Evolutionary conservation across 441 rosid genomes (phyloP).

Genomic region (Arabidopsis hybrid): DNA sequence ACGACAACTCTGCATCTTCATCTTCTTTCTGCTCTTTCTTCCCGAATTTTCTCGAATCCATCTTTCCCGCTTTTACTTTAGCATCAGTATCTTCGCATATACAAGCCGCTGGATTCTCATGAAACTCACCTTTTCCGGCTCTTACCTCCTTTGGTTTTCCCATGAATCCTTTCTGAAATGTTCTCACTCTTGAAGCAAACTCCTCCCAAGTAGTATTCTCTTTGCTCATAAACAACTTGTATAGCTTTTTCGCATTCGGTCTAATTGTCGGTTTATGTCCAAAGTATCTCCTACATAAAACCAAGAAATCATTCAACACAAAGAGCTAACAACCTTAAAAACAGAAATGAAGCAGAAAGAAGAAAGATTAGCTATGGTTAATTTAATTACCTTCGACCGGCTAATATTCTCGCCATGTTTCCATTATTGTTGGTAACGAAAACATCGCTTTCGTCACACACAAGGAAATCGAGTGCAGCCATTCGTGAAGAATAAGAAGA

Average conservation of each 20-base stretch:
- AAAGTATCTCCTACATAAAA: slow-evolving; percentile 76
- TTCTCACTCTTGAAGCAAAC: slow-evolving; percentile 77
- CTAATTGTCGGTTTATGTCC: slow-evolving; percentile 97
- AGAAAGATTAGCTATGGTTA: slow-evolving; percentile 26
- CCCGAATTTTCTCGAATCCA: slow-evolving; percentile 55
- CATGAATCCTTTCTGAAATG: slow-evolving; percentile 89
- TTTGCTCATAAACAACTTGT: slow-evolving; percentile 70
- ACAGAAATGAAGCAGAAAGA: neutral
- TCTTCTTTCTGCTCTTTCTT: slow-evolving; percentile 57
- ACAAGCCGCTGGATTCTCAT: slow-evolving; percentile 92
- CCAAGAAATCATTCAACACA: slow-evolving; percentile 34
- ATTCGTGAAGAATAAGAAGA: slow-evolving; percentile 84
- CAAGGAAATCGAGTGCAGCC: slow-evolving; percentile 99
- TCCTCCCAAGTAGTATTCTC: slow-evolving; percentile 85
- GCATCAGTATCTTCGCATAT: slow-evolving; percentile 75
- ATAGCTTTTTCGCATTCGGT: slow-evolving; percentile 89
- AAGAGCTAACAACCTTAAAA: neutral
- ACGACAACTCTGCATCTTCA: slow-evolving; percentile 51
- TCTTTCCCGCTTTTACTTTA: slow-evolving; percentile 47
- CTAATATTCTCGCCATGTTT: slow-evolving; percentile 96
- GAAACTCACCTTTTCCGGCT: slow-evolving; percentile 98
- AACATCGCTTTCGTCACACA: slow-evolving; percentile 95
- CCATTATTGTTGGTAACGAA: slow-evolving; percentile 98
- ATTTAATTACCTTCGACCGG: slow-evolving; percentile 79
- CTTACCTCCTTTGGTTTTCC: slow-evolving; percentile 95